Base-by-base conservation (phyloP, 768 basidiomycete species). In the Paxillus ammoniavirescens region DNA sequence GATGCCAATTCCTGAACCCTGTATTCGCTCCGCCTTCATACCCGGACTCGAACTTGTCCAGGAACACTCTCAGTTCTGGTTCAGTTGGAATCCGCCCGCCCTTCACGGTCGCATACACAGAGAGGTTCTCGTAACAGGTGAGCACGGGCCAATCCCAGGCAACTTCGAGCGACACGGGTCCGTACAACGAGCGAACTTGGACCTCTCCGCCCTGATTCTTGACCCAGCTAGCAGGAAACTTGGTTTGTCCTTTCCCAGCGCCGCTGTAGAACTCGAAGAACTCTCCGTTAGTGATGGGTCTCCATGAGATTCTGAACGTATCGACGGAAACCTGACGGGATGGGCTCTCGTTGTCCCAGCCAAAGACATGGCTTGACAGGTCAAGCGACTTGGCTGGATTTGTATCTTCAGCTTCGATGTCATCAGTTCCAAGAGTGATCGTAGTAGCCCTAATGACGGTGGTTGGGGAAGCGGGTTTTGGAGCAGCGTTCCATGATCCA, bases 41-140 rank as follows among this genome's bases (percentile, higher is more conserved):
- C 0, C 89, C 88, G 35, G 77, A 78, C 42, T 86, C 79, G 52
- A 89, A 89, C 63, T 80, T 83, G 62, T 89, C 83, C 61, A 84
- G 78, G 73, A 96, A 94, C 14, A 88, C 66, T 5, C 86, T 78
- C 37, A 97, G 79, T 72, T 98, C 97, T 0, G 86, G 76, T 70
- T 97, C 93, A 3, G 91, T 94, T 0, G 97, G 97, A 17, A 99
- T 74, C 44, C 97, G 82, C 1, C 96, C 97, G n/a, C 95, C 95
- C 61, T 93, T 89, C 45, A 86, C 85, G 40, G 70, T 82, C 0
- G 93, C 95, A 66, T 89, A 98, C 1, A 81, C 77, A 6, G 87
- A 88, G 12, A 98, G 68, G 65, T 88, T 84, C 56, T 86, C 77
- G 67, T 88, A 93, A 12, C 86, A 84, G 0, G 90, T 83, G 54